Evolutionary conservation across 73 alveolate genomes (phyloP).

Genomic region (Paramecium tetraurelia): DNA sequence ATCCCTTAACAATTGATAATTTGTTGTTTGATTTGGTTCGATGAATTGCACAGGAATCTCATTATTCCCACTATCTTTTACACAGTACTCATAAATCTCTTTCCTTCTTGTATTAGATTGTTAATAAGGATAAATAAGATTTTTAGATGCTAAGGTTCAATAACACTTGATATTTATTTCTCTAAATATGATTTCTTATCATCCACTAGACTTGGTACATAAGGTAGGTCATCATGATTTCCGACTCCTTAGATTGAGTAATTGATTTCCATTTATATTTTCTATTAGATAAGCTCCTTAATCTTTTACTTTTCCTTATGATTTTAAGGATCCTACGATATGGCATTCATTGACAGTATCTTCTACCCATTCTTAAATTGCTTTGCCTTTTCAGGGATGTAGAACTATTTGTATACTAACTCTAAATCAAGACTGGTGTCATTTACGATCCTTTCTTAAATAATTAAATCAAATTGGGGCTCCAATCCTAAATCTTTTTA

Average conservation of each 20-base stretch:
- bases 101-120: not conserved
- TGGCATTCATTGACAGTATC: not conserved
- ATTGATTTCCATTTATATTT: not conserved
- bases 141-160: not conserved
- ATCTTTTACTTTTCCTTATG: not conserved
- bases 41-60: not conserved
- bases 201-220: not conserved
- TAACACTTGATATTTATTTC: not conserved
- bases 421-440: not conserved
- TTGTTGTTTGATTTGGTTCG: not conserved
- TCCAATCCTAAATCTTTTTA: not conserved
- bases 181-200: not conserved
- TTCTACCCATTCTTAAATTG: not conserved
- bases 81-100: constrained; percentile 7
- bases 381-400: not conserved
- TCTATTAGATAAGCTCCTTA: not conserved
- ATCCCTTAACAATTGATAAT: constrained; percentile 9
- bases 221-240: not conserved
- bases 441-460: not conserved
- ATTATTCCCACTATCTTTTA: not conserved
- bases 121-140: not conserved
- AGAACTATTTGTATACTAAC: not conserved
- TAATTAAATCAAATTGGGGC: not conserved
- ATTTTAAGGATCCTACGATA: not conserved
- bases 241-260: not conserved